phyloP scores from a whole-genome alignment of 176 grass and related monocot species.

The Puccinellia tenuiflora region DNA sequence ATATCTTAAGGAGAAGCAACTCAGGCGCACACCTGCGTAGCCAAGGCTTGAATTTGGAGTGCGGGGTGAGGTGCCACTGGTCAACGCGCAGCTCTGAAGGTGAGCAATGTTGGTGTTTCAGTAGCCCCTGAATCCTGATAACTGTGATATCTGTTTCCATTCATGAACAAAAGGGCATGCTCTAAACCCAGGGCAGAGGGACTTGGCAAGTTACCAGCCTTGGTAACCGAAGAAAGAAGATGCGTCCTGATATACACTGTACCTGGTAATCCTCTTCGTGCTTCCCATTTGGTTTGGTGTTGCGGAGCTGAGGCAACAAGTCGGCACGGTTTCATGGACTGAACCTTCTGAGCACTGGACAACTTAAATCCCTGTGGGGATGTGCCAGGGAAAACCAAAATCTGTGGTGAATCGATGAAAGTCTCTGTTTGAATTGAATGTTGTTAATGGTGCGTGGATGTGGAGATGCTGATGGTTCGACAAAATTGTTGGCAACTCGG shows the following conservation, averaged over 20 bases:
- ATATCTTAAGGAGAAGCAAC: no score
- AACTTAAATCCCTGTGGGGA: not conserved
- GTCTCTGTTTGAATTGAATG: not conserved
- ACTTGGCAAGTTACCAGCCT: constrained; percentile 70
- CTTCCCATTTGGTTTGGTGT: not conserved
- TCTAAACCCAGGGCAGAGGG: constrained; percentile 48
- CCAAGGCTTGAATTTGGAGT: no score
- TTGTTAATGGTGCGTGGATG: not conserved
- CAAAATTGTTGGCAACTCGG: no score
- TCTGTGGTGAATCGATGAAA: not conserved
- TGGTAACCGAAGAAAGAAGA: constrained; percentile 28
- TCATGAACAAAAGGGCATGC: no score
- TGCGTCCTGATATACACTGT: not conserved
- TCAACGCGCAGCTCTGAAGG: no score
- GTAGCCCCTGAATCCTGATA: not conserved
- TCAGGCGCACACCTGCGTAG: no score
- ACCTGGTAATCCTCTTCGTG: not conserved
- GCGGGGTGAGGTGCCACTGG: no score
- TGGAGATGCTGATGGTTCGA: not conserved
- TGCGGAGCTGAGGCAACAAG: constrained; percentile 1
- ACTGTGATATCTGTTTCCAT: no score
- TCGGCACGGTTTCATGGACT: constrained; percentile 4
- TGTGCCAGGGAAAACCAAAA: not conserved
- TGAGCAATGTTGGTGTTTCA: not conserved
- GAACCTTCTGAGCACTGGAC: constrained; percentile 1